Conservation (phyloP, 768 basidiomycete species). For the Russula olivacea region DNA sequence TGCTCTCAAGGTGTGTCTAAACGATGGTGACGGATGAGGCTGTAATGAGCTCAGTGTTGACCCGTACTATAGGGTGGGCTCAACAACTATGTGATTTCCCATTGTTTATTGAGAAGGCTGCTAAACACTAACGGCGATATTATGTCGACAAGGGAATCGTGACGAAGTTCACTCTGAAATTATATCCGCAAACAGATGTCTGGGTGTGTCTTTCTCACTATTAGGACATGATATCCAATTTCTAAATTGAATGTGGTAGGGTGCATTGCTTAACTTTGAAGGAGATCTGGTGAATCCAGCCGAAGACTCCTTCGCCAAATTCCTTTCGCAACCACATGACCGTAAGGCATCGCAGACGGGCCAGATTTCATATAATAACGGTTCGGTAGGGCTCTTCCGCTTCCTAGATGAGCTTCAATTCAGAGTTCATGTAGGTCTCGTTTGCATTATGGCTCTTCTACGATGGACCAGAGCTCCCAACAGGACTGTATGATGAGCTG, state of each 20-base stretch:
- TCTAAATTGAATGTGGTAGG: not conserved
- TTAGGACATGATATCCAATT: not conserved
- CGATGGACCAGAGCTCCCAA: constrained; percentile 44
- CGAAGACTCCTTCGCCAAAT: not conserved
- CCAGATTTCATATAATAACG: not conserved
- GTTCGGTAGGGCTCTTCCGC: constrained; percentile 34
- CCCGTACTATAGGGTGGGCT: constrained; percentile 8
- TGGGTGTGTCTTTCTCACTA: constrained; percentile 2
- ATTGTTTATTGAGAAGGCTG: not conserved
- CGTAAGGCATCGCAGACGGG: constrained; percentile 3
- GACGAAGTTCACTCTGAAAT: constrained; percentile 15
- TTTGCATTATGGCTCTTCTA: constrained; percentile 41
- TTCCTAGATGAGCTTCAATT: constrained; percentile 1
- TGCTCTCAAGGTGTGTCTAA: constrained; percentile 13
- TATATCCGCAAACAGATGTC: constrained; percentile 11
- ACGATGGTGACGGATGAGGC: too few relatives aligned
- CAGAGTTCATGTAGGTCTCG: constrained; percentile 27
- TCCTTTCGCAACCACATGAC: not conserved
- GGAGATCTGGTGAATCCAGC: not conserved
- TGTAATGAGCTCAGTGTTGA: not conserved
- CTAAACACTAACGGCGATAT: not conserved
- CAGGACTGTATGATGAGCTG: constrained; percentile 44
- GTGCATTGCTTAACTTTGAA: constrained; percentile 1
- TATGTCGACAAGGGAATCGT: constrained; percentile 13
- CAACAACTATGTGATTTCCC: constrained; percentile 13